phyloP scores from a whole-genome alignment of 2,329 filamentous ascomycete genomes.

The Fusarium sp. region DNA sequence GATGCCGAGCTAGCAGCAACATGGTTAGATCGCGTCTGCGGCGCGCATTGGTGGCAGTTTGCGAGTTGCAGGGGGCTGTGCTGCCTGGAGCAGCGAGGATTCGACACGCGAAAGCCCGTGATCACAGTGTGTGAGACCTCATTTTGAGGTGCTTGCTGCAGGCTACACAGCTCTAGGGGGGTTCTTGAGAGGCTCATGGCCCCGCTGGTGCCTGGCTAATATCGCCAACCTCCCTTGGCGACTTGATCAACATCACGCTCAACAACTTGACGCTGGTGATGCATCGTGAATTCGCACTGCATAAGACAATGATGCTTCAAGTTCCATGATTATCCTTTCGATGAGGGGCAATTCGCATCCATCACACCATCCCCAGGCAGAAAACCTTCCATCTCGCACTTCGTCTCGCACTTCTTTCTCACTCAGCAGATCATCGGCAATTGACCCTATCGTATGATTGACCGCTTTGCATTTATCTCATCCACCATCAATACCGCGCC shows the following conservation, averaged over 20 bases:
- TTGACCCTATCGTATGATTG: background rate
- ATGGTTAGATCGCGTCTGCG: constrained; percentile 26
- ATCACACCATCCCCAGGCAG: constrained; percentile 27
- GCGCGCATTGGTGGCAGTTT: constrained; percentile 20
- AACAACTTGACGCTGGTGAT: constrained; percentile 12
- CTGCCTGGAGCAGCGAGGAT: constrained; percentile 38
- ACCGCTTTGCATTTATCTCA: background rate
- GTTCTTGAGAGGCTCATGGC: background rate
- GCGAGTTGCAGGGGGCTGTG: constrained; percentile 28
- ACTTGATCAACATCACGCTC: constrained; percentile 19
- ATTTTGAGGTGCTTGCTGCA: background rate
- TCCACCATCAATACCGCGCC: background rate
- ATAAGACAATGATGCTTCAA: background rate
- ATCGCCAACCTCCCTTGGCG: background rate
- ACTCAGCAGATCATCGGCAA: background rate
- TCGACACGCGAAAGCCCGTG: constrained; percentile 43
- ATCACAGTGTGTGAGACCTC: constrained; percentile 11
- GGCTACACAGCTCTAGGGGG: background rate
- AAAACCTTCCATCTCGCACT: background rate
- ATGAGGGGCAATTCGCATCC: constrained; percentile 17
- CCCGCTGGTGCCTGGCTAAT: constrained; percentile 42
- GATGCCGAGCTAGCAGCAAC: constrained; percentile 15
- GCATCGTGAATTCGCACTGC: constrained; percentile 30
- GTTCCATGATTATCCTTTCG: constrained; percentile 9
- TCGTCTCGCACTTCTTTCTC: background rate